phyloP scores from a whole-genome alignment of 2,329 filamentous ascomycete species.

The Didymellaceae sp. region DNA sequence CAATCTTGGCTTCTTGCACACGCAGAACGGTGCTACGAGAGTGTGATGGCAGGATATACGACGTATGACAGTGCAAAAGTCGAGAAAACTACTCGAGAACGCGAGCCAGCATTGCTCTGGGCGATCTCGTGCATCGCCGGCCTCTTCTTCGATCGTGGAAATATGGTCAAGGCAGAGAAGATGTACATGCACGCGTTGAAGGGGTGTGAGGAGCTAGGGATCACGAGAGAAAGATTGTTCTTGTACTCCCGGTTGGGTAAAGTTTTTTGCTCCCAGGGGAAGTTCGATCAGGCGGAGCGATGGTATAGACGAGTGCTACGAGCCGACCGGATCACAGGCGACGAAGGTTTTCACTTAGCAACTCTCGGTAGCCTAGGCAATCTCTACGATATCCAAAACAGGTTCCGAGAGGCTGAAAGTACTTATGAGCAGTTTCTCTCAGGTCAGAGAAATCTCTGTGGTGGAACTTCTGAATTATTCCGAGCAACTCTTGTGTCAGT shows the following conservation, averaged over 20 bases:
- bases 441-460: too few species aligned
- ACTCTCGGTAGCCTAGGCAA: not conserved
- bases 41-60: not conserved
- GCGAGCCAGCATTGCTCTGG: not conserved
- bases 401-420: too few species aligned
- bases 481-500: too few species aligned
- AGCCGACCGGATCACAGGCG: too few species aligned
- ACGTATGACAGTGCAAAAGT: not conserved
- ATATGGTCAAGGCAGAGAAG: slow-evolving; percentile 13
- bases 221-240: not conserved
- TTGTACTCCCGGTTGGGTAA: not conserved
- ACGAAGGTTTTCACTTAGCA: not conserved
- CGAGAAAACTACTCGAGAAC: not conserved
- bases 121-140: slow-evolving; percentile 18
- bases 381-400: not conserved
- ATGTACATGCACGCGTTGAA: slow-evolving; percentile 16
- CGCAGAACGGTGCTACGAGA: slow-evolving; percentile 11
- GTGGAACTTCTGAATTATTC: too few species aligned
- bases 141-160: slow-evolving; percentile 15
- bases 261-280: not conserved
- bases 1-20: slow-evolving; percentile 17
- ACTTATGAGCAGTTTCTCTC: too few species aligned
- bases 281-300: not conserved
- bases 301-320: too few species aligned
- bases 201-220: not conserved